A percentile compares a stretch with the other conserved stretches of the same genome.
Evolutionary conservation across 169 alveolate species (phyloP).

Genomic region (Plasmodium gonderi): DNA sequence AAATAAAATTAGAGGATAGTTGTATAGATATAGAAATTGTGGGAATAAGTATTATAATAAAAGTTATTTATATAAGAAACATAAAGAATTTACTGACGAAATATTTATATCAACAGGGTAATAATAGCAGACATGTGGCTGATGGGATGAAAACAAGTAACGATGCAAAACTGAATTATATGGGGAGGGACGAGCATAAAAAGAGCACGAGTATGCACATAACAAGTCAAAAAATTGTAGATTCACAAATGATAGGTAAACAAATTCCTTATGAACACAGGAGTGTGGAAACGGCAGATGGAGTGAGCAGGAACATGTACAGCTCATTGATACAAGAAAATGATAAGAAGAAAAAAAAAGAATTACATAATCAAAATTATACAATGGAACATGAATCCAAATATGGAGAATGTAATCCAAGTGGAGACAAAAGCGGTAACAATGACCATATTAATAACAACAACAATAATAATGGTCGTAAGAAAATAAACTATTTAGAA

Average conservation of each 20-base stretch:
- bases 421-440: background rate
- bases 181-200: background rate
- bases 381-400: conserved; percentile 1
- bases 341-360: conserved; percentile 18
- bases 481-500: conserved; percentile 54
- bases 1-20: conserved; percentile 37
- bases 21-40: conserved; percentile 65
- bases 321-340: conserved; percentile 26
- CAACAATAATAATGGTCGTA: background rate
- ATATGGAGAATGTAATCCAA: background rate
- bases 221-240: background rate
- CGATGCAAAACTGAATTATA: background rate
- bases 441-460: background rate
- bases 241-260: too few relatives aligned
- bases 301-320: background rate
- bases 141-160: background rate
- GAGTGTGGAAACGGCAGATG: background rate
- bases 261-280: background rate
- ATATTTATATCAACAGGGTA: conserved; percentile 20
- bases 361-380: background rate
- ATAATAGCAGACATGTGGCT: background rate
- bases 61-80: conserved; percentile 41
- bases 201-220: background rate
- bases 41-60: conserved; percentile 67
- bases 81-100: conserved; percentile 29